Percentiles rank a stretch among this genome's conserved stretches.
phyloP scores from a whole-genome alignment of 2,329 filamentous ascomycete species.

The Penicillium thymicola region DNA sequence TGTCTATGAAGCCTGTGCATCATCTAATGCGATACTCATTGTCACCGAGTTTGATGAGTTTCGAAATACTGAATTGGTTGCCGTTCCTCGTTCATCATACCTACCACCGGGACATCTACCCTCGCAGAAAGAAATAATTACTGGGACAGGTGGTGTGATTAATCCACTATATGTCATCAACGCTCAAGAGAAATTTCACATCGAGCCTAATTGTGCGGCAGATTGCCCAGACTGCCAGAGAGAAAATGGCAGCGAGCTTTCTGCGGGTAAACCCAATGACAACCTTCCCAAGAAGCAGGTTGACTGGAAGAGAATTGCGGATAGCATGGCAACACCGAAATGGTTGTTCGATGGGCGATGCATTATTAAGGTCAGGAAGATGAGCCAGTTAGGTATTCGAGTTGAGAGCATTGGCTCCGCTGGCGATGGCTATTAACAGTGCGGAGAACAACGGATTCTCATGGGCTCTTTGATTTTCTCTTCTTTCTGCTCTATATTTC shows the following conservation, averaged over 20 bases:
- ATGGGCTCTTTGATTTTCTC: not conserved
- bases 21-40: conserved; percentile 15
- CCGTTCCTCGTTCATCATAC: not conserved
- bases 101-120: not conserved
- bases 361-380: conserved; percentile 14
- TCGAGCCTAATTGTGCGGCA: conserved; percentile 13
- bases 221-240: conserved; percentile 18
- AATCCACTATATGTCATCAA: too few species aligned
- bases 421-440: not conserved
- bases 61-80: conserved; percentile 2
- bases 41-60: conserved; percentile 21
- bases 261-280: not conserved
- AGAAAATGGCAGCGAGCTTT: not conserved
- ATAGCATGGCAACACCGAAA: conserved; percentile 13
- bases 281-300: conserved; percentile 11
- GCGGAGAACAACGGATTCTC: not conserved
- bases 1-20: conserved; percentile 13
- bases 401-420: conserved; percentile 19
- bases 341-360: conserved; percentile 19
- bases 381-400: conserved; percentile 13
- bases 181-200: not conserved
- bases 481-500: not conserved
- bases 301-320: conserved; percentile 11
- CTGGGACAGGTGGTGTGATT: not conserved
- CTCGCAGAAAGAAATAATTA: too few species aligned